Percentiles rank a stretch among this genome's conserved stretches.
Conservation (phyloP, 2,329 filamentous ascomycete species). For the Pleoardoris graminearum region DNA sequence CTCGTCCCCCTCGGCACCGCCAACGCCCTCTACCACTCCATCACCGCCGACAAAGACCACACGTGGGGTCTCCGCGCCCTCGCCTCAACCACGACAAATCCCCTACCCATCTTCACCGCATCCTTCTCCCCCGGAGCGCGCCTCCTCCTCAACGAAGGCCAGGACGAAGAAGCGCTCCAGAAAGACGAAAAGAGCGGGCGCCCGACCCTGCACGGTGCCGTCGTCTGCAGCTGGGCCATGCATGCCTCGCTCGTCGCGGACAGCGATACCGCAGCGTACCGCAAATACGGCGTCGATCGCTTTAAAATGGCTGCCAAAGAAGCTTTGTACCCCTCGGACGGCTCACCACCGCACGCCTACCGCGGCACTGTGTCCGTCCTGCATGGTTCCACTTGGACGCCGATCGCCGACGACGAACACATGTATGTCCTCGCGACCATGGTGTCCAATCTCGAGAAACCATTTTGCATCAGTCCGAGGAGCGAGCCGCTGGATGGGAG, state of each 20-base stretch:
- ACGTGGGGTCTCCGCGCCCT: conserved; percentile 49
- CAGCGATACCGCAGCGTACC: conserved; percentile 81
- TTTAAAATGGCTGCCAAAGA: conserved; percentile 85
- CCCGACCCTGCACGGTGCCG: conserved; percentile 65
- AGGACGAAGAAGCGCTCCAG: conserved; percentile 46
- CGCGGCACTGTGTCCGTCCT: conserved; percentile 55
- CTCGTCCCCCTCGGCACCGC: conserved; percentile 58
- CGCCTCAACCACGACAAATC: conserved; percentile 35
- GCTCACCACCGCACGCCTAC: conserved; percentile 60
- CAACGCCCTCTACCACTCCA: conserved; percentile 55
- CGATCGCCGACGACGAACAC: conserved; percentile 57
- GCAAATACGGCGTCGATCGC: conserved; percentile 73
- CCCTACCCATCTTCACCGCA: conserved; percentile 50
- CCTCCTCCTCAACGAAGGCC: conserved; percentile 49
- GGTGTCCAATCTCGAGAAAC: conserved; percentile 79
- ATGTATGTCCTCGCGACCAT: conserved; percentile 77
- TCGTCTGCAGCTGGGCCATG: conserved; percentile 88
- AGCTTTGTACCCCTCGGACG: conserved; percentile 64
- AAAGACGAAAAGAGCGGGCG: conserved; percentile 22
- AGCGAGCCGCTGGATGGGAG: conserved; percentile 71
- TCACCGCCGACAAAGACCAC: conserved; percentile 42
- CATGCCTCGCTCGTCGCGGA: conserved; percentile 89
- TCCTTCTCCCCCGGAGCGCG: conserved; percentile 52
- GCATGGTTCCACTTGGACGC: conserved; percentile 32
- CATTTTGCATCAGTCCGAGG: conserved; percentile 78